Conservation (phyloP, 306 rosid species). For the Quercus bicolor region DNA sequence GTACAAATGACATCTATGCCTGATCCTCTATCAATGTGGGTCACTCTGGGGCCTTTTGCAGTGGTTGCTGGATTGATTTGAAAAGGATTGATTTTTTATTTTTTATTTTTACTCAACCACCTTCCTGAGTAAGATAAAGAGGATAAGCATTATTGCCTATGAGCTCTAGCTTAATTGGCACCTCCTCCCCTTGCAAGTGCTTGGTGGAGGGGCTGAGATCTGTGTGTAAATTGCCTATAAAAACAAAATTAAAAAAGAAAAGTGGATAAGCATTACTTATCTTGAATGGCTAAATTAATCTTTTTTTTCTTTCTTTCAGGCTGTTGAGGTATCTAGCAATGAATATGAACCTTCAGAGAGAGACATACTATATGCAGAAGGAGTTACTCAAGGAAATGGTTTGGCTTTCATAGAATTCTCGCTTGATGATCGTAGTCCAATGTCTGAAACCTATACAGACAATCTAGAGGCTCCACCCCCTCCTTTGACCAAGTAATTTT, state of each 20-base stretch:
- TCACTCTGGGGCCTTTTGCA: background rate
- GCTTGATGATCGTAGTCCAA: conserved; percentile 84
- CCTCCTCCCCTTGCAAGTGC: too few relatives aligned
- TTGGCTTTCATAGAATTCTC: conserved; percentile 94
- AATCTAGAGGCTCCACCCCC: conserved; percentile 74
- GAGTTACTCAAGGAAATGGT: conserved; percentile 96
- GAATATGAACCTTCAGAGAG: conserved; percentile 95
- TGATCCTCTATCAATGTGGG: too few relatives aligned
- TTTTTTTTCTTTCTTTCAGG: conserved; percentile 55
- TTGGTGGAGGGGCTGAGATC: too few relatives aligned
- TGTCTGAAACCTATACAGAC: conserved; percentile 73
- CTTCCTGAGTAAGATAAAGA: background rate
- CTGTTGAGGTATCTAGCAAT: conserved; percentile 93
- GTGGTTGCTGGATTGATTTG: background rate
- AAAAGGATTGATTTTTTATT: background rate
- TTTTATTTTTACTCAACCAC: background rate
- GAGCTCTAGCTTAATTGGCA: too few relatives aligned
- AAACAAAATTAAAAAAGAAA: background rate
- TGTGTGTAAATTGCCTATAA: too few relatives aligned
- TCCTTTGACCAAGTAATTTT: conserved; percentile 67
- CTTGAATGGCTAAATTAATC: background rate
- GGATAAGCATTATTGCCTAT: background rate
- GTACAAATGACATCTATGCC: too few relatives aligned
- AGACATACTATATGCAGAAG: conserved; percentile 94
- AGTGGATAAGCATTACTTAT: background rate